These are phyloP conservation scores for Paracorniculantispora psalliotae DNA, from an alignment of 2,329 filamentous ascomycete genomes.

Conservation along the genomic window DNA sequence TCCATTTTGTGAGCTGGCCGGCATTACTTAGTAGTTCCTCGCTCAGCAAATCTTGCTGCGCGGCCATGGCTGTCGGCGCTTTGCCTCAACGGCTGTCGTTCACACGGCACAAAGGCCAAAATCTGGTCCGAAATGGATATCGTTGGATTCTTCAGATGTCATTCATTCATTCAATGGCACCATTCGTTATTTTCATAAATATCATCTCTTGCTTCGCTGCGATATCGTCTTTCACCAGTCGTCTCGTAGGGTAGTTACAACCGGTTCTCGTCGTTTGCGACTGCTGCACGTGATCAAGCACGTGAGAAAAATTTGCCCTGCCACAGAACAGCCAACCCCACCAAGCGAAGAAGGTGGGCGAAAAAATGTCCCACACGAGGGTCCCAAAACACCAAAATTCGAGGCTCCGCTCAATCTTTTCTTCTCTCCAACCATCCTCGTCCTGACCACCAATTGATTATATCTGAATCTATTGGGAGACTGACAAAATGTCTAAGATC, in stretches of 20 bases:
- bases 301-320: slow-evolving; percentile 35
- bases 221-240: background rate
- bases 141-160: background rate
- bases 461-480: slow-evolving; percentile 71
- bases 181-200: background rate
- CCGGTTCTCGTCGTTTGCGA: background rate
- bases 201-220: background rate
- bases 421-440: slow-evolving; percentile 24
- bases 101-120: background rate
- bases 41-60: slow-evolving; percentile 8
- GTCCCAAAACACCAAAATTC: slow-evolving; percentile 21
- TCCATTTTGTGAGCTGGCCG: slow-evolving; percentile 35
- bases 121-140: background rate
- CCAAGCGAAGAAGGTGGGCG: slow-evolving; percentile 20
- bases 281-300: slow-evolving; percentile 25
- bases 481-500: slow-evolving; percentile 84
- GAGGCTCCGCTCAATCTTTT: slow-evolving; percentile 15
- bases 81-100: background rate
- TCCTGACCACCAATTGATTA: slow-evolving; percentile 66
- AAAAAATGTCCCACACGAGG: slow-evolving; percentile 21
- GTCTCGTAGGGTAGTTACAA: background rate
- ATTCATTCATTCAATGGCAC: background rate
- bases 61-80: slow-evolving; percentile 19
- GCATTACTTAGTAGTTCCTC: slow-evolving; percentile 32
- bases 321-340: slow-evolving; percentile 13